phyloP scores from a whole-genome alignment of 2,329 filamentous ascomycete genomes.

The Pseudocercospora macadamiae region DNA sequence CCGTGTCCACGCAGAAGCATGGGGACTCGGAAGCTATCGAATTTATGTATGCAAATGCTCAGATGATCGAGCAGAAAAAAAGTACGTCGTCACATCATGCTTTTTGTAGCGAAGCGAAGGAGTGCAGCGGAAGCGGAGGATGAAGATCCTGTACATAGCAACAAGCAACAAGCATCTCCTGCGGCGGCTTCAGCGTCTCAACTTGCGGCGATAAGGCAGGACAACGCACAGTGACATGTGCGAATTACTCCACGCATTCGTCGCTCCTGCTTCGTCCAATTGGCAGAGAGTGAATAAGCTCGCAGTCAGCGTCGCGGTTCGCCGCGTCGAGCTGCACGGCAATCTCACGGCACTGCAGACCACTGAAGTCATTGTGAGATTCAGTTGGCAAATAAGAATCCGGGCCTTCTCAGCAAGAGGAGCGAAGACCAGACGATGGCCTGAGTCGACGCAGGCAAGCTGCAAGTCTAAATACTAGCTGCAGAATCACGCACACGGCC shows the following conservation, averaged over 20 bases:
- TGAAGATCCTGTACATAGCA: no score
- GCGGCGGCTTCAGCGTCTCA: conserved; percentile 19
- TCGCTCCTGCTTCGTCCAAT: conserved; percentile 17
- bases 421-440: conserved; percentile 3
- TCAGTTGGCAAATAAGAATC: conserved; percentile 20
- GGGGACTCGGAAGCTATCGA: neutral
- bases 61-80: neutral
- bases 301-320: conserved; percentile 9
- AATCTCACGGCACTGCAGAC: conserved; percentile 28
- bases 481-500: conserved; percentile 14
- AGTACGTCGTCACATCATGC: conserved; percentile 8
- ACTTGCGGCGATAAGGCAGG: conserved; percentile 28
- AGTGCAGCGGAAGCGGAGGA: neutral
- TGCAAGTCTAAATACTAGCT: conserved; percentile 22
- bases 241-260: conserved; percentile 27
- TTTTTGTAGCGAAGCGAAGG: neutral
- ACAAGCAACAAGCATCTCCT: neutral
- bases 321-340: conserved; percentile 22
- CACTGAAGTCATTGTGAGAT: conserved; percentile 27
- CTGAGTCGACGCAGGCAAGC: conserved; percentile 15
- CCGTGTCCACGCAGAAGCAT: neutral
- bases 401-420: conserved; percentile 13
- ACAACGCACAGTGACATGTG: conserved; percentile 24
- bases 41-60: conserved; percentile 7
- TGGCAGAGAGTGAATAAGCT: conserved; percentile 19